Evolutionary conservation across 495 filamentous ascomycete species (phyloP), one percentile per base, ranked within the genome.

Genomic region (Thermochaetoides thermophila): DNA sequence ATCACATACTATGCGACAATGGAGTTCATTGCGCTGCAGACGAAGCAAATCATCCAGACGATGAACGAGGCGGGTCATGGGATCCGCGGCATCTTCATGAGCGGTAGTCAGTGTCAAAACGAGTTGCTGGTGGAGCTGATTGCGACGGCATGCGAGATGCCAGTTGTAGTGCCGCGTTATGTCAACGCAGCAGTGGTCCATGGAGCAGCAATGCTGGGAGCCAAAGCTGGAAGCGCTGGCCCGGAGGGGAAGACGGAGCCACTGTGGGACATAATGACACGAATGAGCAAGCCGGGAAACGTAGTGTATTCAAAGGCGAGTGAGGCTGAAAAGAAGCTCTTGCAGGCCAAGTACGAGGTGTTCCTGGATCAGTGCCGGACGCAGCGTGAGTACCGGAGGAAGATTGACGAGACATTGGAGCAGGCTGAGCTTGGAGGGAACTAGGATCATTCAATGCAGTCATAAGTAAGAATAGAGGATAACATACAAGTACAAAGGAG

Each of bases 1-100:
- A 61, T 93, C 10, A 75, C 86, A 52, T 97, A 97, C 60, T 95
- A 94, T 45, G 78, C 69, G 14, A 84, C 85, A 0, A 79, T 96
- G 68, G 89, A 97, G 57, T 97, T 95, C 55, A 95, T 97, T 43
- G 86, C 86, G 4, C 66, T 95, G 48, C 89, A 97, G 57, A 96
- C 89, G 2, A 73, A 81, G 26, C 89, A 97, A 50, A 97, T 97
- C 48, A 70, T 96, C 39, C 81, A 91, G 46, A 70, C 80, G 4
- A 91, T 96, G 81, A 96, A 94, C 60, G 54, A 64, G 10, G 60
- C 77, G 10, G 87, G 87, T 20, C 89, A 96, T 52, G 55, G 61
- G 27, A 87, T 96, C 55, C 69, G 63, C 28, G 87, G 81, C 31
- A 92, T 97, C 55, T 97, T 95, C 68, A 94, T 97, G 89, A 91